Percentiles rank a stretch among this genome's conserved stretches.
Conservation (phyloP, 129 eudicot species). For the Cynara cardunculus region DNA sequence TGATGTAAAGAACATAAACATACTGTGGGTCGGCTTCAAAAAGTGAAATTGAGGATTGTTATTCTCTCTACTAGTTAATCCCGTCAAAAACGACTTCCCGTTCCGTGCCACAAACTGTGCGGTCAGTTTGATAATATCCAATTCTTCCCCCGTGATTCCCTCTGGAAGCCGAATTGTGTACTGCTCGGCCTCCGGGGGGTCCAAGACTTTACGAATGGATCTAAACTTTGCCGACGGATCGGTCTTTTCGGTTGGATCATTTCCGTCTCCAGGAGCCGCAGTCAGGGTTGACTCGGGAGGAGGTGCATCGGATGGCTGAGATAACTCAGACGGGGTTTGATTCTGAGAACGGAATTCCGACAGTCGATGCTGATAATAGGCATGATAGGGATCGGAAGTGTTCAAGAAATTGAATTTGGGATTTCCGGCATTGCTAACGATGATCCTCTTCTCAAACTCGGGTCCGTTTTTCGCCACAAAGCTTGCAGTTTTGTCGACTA, state of each 20-base stretch:
- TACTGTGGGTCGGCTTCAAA: slow-evolving; percentile 85
- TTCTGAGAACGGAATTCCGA: slow-evolving; percentile 65
- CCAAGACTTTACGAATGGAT: slow-evolving; percentile 66
- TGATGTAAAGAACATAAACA: slow-evolving; percentile 89
- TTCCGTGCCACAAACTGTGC: slow-evolving; percentile 90
- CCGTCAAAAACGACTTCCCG: slow-evolving; percentile 79
- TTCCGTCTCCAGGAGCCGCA: slow-evolving; percentile 39
- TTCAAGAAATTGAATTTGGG: slow-evolving; percentile 80
- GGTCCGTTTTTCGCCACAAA: slow-evolving; percentile 92
- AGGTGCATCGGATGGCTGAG: slow-evolving; percentile 42
- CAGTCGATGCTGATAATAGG: slow-evolving; percentile 81
- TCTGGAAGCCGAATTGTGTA: slow-evolving; percentile 88
- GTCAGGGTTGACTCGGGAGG: slow-evolving; percentile 35
- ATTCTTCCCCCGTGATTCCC: slow-evolving; percentile 83
- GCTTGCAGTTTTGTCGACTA: slow-evolving; percentile 77
- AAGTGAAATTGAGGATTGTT: slow-evolving; percentile 88
- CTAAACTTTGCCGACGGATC: slow-evolving; percentile 83
- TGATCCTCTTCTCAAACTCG: slow-evolving; percentile 77
- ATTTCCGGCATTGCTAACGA: slow-evolving; percentile 68
- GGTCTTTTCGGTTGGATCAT: slow-evolving; percentile 39
- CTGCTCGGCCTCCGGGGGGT: slow-evolving; percentile 92
- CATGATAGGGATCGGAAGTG: slow-evolving; percentile 86
- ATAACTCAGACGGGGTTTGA: slow-evolving; percentile 35
- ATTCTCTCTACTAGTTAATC: slow-evolving; percentile 74
- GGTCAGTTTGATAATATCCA: slow-evolving; percentile 83